Percentiles rank a stretch among this genome's conserved stretches.
phyloP scores from a whole-genome alignment of 352 stramenopile species.

The Phytophthora hybrid region DNA sequence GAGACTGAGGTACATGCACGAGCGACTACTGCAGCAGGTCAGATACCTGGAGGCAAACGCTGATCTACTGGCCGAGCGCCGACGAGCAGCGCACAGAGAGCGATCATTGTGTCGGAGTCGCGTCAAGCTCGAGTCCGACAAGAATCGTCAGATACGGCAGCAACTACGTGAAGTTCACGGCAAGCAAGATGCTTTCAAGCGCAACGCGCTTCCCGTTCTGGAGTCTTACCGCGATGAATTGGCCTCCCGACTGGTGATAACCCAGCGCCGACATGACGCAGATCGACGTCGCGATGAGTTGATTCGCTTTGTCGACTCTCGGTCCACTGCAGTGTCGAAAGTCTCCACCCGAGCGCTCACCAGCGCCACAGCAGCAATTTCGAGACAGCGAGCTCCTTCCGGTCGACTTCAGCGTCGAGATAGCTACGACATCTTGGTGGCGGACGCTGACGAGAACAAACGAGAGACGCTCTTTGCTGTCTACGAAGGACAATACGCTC shows the following conservation, averaged over 20 bases:
- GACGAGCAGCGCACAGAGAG: constrained; percentile 37
- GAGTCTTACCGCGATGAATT: constrained; percentile 62
- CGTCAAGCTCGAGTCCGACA: constrained; percentile 48
- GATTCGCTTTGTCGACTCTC: constrained; percentile 53
- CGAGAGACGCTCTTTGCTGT: constrained; percentile 67
- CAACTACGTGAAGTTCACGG: constrained; percentile 37
- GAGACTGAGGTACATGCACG: constrained; percentile 54
- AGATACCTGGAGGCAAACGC: constrained; percentile 52
- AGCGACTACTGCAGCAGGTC: constrained; percentile 46
- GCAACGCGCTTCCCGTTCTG: constrained; percentile 46
- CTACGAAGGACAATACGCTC: constrained; percentile 69
- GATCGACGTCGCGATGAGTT: constrained; percentile 61
- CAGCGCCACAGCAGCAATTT: constrained; percentile 21
- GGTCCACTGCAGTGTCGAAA: constrained; percentile 15
- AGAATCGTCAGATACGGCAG: constrained; percentile 38
- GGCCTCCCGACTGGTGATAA: constrained; percentile 50
- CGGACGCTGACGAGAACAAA: constrained; percentile 30
- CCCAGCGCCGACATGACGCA: constrained; percentile 47
- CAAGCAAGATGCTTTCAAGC: constrained; percentile 37
- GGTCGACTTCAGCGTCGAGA: constrained; percentile 32
- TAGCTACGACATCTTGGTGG: constrained; percentile 40
- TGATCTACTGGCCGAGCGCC: constrained; percentile 42
- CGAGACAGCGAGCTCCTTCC: constrained; percentile 14
- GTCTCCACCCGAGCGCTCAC: constrained; percentile 14
- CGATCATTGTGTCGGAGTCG: constrained; percentile 46